A percentile compares a stretch with the other conserved stretches of the same genome.
phyloP scores from a whole-genome alignment of 2,329 filamentous ascomycete genomes.

The Neospermospora avenae region DNA sequence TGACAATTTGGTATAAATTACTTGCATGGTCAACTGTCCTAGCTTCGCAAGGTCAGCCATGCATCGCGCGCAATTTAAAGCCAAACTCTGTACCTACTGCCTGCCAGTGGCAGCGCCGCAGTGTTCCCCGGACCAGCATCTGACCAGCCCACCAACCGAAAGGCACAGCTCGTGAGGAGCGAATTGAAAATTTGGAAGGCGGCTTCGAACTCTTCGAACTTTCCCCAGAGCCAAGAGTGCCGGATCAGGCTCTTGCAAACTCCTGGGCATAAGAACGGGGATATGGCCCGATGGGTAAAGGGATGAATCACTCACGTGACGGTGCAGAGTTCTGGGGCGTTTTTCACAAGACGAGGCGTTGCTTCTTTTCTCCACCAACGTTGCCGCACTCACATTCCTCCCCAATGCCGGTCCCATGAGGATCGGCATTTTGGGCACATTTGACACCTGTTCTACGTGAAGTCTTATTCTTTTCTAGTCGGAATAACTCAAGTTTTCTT shows the following conservation, averaged over 20 bases:
- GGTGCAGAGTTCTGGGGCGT: background rate
- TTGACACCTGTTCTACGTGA: background rate
- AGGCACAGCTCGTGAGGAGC: background rate
- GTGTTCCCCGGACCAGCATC: background rate
- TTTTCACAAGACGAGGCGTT: slow-evolving; percentile 1
- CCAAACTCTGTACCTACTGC: background rate
- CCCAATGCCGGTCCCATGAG: background rate
- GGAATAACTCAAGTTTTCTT: background rate
- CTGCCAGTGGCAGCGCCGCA: background rate
- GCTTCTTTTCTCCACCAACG: slow-evolving; percentile 5
- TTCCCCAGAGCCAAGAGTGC: background rate
- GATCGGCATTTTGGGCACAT: background rate
- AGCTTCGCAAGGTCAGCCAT: background rate
- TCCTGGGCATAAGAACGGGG: background rate
- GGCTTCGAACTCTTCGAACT: background rate
- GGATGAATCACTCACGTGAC: slow-evolving; percentile 1
- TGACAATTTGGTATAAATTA: background rate
- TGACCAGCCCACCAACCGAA: background rate
- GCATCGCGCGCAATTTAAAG: background rate
- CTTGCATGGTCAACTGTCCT: background rate
- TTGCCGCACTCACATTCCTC: background rate
- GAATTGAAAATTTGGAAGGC: background rate
- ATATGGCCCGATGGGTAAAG: slow-evolving; percentile 7
- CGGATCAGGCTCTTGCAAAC: slow-evolving; percentile 2
- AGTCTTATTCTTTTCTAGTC: background rate